phyloP scores from a whole-genome alignment of 1,284 basidiomycete genomes.

The Trametes hirsuta region DNA sequence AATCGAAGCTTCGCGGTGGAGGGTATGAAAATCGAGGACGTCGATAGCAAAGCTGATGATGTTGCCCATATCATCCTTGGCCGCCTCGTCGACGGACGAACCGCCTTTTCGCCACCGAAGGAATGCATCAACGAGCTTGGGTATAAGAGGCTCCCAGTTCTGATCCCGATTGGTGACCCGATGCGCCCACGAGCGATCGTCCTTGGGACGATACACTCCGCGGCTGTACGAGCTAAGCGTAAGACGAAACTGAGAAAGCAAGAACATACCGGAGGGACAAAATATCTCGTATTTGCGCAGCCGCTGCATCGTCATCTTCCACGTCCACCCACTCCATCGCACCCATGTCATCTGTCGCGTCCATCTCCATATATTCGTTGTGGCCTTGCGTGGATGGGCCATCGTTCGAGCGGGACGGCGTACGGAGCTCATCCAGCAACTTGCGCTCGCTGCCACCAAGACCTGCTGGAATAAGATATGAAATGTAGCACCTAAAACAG shows the following conservation, averaged over 20 bases:
- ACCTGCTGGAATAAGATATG: too few relatives aligned
- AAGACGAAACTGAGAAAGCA: neutral
- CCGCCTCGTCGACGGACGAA: neutral
- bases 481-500: too few relatives aligned
- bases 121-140: conserved; percentile 11
- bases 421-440: neutral
- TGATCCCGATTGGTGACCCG: conserved; percentile 1
- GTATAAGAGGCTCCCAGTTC: conserved; percentile 15
- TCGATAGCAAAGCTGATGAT: conserved; percentile 5
- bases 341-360: neutral
- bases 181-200: conserved; percentile 2
- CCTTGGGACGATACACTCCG: neutral
- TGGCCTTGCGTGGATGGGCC: neutral
- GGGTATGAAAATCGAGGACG: conserved; percentile 5
- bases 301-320: neutral
- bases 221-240: neutral
- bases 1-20: neutral
- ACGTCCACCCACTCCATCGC: neutral
- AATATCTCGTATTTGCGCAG: neutral
- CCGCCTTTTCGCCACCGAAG: conserved; percentile 3
- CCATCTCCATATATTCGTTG: neutral
- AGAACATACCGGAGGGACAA: neutral
- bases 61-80: neutral
- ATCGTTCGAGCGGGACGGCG: too few relatives aligned
- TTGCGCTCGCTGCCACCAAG: neutral